Evolutionary conservation across 2,329 filamentous ascomycete species (phyloP), one percentile per base, ranked within the genome.

Genomic region (Juglanconis sp.): DNA sequence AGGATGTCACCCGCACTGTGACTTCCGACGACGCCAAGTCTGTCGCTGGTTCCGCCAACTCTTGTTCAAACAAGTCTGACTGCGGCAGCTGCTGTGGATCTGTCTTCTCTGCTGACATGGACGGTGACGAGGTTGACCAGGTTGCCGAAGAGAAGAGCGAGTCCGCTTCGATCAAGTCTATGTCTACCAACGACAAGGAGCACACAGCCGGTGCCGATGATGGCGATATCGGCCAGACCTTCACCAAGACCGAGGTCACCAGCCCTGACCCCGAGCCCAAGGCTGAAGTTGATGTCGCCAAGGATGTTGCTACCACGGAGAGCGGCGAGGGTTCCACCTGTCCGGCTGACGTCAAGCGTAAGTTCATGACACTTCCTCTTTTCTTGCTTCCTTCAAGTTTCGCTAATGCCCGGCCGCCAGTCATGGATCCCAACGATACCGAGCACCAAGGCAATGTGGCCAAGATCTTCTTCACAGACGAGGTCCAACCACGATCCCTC

Each of bases 391-490:
- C 46, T 6, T 48, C 24, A 30, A 1, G 2, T 11, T 11, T 3
- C 46, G 8, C 17, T 32, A 6, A 24, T 31, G 9, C 17, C 17
- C 11, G 6, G 11, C 8, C 4, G 5, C 11, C 46, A 48, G 24
- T 31, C 24, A 31, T 4, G 3, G 58, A 60, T 35, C 58, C 54
- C 40, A 49, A 58, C 7, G 58, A 63, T 32, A 47, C 42, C 30
- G 47, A 48, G 15, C 58, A 63, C n/a, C 35, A 35, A 15, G 55
- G 54, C 15, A 57, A 36, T 50, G 51, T 60, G 4, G 42, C 61
- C 38, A 50, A 55, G 32, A 54, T 46, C 32, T 63, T 61, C 40
- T 64, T 60, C 50, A 64, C 62, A 3, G 52, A 31, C 9, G 53
- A 54, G 13, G 54, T 44, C 11, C 49, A 36, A 40, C 53, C 32